A percentile compares a stretch with the other conserved stretches of the same genome.
Evolutionary conservation across 2,329 filamentous ascomycete species (phyloP).

Genomic region (Cucurbitaria berberidis): DNA sequence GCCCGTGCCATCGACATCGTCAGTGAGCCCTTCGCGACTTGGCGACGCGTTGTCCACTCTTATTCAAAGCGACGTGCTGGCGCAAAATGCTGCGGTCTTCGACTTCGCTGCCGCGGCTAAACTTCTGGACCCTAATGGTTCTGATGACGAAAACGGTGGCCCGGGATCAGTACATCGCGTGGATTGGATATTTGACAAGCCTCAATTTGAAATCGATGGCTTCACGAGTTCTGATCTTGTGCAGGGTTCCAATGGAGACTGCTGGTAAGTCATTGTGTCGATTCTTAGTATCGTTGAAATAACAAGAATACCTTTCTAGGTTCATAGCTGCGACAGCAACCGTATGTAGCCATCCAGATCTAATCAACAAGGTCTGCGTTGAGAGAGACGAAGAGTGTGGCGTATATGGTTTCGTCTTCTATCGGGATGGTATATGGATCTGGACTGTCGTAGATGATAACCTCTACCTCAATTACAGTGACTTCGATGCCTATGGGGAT

Average conservation of each 20-base stretch:
- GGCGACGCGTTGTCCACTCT: slow-evolving; percentile 35
- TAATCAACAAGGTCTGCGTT: slow-evolving; percentile 78
- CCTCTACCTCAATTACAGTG: slow-evolving; percentile 76
- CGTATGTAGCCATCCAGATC: slow-evolving; percentile 70
- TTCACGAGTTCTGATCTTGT: slow-evolving; percentile 77
- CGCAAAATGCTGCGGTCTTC: slow-evolving; percentile 21
- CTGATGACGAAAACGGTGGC: slow-evolving; percentile 21
- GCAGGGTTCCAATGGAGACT: slow-evolving; percentile 79
- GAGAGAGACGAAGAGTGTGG: slow-evolving; percentile 74
- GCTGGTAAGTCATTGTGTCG: no score
- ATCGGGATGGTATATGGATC: slow-evolving; percentile 72
- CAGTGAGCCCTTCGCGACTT: slow-evolving; percentile 19
- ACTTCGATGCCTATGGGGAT: slow-evolving; percentile 75
- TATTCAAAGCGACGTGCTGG: slow-evolving; percentile 27
- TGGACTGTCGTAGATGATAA: slow-evolving; percentile 92
- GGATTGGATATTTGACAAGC: slow-evolving; percentile 78
- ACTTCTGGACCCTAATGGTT: slow-evolving; percentile 52
- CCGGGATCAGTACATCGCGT: slow-evolving; percentile 39
- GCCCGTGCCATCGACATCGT: slow-evolving; percentile 57
- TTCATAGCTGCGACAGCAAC: slow-evolving; percentile 80
- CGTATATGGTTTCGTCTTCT: slow-evolving; percentile 86
- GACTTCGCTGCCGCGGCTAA: slow-evolving; percentile 63
- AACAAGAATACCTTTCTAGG: no score
- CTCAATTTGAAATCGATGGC: slow-evolving; percentile 77
- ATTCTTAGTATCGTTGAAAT: no score